Percentiles rank a stretch among this genome's conserved stretches.
These are phyloP conservation scores for Gynochthodes officinalis DNA, from an alignment of 257 asterid species.

Conservation along the genomic window DNA sequence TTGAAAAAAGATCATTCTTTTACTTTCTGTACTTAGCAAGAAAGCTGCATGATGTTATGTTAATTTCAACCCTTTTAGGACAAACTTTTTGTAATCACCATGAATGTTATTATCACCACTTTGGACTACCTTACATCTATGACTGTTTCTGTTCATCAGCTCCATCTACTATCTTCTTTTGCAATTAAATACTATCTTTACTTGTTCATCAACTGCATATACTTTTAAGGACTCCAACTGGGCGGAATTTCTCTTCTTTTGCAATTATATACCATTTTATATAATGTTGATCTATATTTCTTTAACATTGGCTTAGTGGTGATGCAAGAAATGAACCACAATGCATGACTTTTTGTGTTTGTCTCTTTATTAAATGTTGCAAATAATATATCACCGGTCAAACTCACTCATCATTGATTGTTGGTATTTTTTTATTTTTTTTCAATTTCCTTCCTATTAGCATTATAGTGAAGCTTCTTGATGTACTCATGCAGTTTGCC, in stretches of 20 bases:
- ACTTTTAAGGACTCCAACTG: neutral
- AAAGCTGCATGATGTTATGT: neutral
- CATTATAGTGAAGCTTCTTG: conserved; percentile 6
- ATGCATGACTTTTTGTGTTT: neutral
- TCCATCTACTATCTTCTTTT: neutral
- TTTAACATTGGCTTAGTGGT: neutral
- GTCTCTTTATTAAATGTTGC: neutral
- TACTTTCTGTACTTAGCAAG: neutral
- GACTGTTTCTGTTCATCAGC: neutral
- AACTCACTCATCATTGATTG: neutral
- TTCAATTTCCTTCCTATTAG: neutral
- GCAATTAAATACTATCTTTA: too few relatives aligned
- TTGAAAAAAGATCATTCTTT: neutral
- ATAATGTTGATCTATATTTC: neutral
- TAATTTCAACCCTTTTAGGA: neutral
- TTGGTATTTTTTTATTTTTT: neutral
- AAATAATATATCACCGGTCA: neutral
- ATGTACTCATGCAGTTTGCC: conserved; percentile 13
- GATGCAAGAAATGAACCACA: neutral
- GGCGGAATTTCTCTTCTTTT: neutral
- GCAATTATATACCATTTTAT: neutral
- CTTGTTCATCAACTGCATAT: too few relatives aligned
- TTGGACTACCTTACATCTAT: neutral
- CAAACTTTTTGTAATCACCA: neutral
- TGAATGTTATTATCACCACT: neutral